Conservation (phyloP, 2,329 filamentous ascomycete species). For the Xylaria hypoxylon region DNA sequence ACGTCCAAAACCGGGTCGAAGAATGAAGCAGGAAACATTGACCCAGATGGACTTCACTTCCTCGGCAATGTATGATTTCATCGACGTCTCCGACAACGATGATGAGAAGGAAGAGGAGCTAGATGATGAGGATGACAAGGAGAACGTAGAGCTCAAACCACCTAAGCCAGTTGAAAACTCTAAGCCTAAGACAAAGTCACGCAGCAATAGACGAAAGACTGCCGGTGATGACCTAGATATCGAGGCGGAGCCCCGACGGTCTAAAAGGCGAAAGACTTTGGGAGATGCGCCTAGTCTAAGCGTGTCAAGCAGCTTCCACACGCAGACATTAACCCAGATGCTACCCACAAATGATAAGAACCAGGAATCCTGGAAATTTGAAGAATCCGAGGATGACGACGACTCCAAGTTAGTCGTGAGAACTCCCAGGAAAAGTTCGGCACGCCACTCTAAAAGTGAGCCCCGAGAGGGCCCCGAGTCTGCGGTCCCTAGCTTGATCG, state of each 20-base stretch:
- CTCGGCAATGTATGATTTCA: conserved; percentile 37
- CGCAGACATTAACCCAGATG: conserved; percentile 46
- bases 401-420: conserved; percentile 42
- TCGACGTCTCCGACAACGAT: conserved; percentile 39
- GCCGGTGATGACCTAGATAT: conserved; percentile 44
- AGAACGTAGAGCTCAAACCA: conserved; percentile 25
- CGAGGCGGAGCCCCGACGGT: conserved; percentile 38
- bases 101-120: conserved; percentile 34
- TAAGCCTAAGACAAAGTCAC: conserved; percentile 38
- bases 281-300: conserved; percentile 44
- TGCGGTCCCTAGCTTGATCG: conserved; percentile 40
- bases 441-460: conserved; percentile 10
- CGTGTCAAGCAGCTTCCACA: conserved; percentile 49
- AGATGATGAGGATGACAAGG: conserved; percentile 31
- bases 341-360: conserved; percentile 37
- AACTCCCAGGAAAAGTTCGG: conserved; percentile 45
- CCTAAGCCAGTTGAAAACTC: conserved; percentile 27
- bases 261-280: conserved; percentile 51
- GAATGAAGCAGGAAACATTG: conserved; percentile 46
- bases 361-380: conserved; percentile 42
- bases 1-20: conserved; percentile 35
- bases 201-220: conserved; percentile 46
- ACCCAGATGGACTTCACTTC: conserved; percentile 50
- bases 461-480: conserved; percentile 27
- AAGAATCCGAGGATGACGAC: conserved; percentile 47